Conservation (phyloP, 352 stramenopile species). For the Pythium phragmiticola region DNA sequence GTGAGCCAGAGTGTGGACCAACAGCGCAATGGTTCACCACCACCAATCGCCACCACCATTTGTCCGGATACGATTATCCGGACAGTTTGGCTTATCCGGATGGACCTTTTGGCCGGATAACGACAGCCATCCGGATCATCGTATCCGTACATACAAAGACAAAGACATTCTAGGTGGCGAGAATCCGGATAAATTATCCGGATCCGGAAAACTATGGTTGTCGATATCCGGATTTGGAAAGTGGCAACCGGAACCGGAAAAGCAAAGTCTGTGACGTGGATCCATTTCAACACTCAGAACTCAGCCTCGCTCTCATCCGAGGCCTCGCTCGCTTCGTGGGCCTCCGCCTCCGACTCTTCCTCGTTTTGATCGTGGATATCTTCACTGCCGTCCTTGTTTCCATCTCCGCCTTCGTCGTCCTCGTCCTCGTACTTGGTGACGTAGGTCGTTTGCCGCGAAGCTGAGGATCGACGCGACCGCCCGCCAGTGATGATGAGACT, state of each 20-base stretch:
- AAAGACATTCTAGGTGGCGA: neutral
- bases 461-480: conserved; percentile 22
- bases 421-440: conserved; percentile 11
- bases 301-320: conserved; percentile 45
- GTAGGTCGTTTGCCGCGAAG: conserved; percentile 15
- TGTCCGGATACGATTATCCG: conserved; percentile 31
- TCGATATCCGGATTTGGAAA: conserved; percentile 14
- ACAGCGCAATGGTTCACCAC: conserved; percentile 38
- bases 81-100: conserved; percentile 17
- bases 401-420: conserved; percentile 12
- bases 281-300: conserved; percentile 19
- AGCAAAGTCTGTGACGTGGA: neutral
- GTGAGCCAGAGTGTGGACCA: conserved; percentile 13
- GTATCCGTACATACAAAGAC: conserved; percentile 24
- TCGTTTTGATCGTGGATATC: conserved; percentile 31
- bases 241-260: conserved; percentile 16
- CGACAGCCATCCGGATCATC: neutral
- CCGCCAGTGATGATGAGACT: conserved; percentile 61
- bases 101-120: conserved; percentile 5
- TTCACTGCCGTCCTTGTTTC: conserved; percentile 8
- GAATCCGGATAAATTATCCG: conserved; percentile 13
- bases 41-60: conserved; percentile 49
- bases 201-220: conserved; percentile 5
- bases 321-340: conserved; percentile 26
- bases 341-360: conserved; percentile 29